Evolutionary conservation across 225 moss, liverwort and hornwort species (phyloP).

Genomic region (Ulota crispa): DNA sequence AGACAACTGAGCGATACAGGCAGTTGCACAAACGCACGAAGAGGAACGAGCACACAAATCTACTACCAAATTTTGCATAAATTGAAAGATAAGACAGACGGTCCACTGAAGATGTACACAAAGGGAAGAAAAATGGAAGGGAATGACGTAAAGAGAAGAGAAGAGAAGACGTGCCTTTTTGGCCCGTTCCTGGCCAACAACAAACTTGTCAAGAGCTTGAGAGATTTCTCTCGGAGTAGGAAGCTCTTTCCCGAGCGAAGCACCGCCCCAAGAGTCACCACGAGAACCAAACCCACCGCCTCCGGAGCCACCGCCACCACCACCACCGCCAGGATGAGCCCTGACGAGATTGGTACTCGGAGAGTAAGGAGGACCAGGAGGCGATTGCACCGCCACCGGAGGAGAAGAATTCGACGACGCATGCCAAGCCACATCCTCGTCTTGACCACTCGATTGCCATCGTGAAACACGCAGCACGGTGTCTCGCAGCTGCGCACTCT

Average conservation of each 20-base stretch:
- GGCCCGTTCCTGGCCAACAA: slow-evolving; percentile 91
- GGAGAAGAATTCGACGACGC: slow-evolving; percentile 54
- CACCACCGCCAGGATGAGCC: slow-evolving; percentile 74
- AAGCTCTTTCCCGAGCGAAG: slow-evolving; percentile 81
- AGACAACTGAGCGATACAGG: neutral
- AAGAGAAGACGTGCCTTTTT: slow-evolving; percentile 64
- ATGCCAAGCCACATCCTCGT: slow-evolving; percentile 49
- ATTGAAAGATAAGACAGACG: neutral
- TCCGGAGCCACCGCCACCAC: slow-evolving; percentile 64
- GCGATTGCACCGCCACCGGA: slow-evolving; percentile 69
- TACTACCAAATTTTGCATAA: neutral
- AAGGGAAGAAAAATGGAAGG: neutral
- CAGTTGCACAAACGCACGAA: neutral
- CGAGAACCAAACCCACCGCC: slow-evolving; percentile 63
- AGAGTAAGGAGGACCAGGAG: slow-evolving; percentile 79
- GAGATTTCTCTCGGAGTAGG: slow-evolving; percentile 89
- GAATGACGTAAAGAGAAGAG: neutral
- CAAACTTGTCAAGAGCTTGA: slow-evolving; percentile 86
- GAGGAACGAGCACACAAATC: neutral
- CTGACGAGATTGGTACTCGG: slow-evolving; percentile 77
- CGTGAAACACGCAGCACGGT: slow-evolving; percentile 42
- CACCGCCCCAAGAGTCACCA: slow-evolving; percentile 88
- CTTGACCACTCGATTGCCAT: slow-evolving; percentile 64
- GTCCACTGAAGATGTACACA: neutral
- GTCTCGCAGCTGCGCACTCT: slow-evolving; percentile 62